phyloP scores from a whole-genome alignment of 139 green algal species.

The Astrephomene gubernaculifera region DNA sequence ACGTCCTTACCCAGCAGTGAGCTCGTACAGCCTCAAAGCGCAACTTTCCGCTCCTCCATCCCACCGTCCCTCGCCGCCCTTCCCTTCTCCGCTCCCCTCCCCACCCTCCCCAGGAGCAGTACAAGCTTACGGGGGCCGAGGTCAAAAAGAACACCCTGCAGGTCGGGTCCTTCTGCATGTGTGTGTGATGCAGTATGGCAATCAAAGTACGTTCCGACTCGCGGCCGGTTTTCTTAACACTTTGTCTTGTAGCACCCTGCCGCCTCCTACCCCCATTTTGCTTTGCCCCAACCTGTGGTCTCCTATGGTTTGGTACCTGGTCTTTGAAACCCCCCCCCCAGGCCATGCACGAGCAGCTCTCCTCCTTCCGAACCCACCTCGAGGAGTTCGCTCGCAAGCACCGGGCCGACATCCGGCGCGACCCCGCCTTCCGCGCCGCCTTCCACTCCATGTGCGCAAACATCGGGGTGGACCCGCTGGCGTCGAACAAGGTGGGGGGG shows the following conservation, averaged over 20 bases:
- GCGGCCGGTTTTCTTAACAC: no score
- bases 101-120: constrained; percentile 61
- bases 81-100: no score
- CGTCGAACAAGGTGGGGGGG: constrained; percentile 88
- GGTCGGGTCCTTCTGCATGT: no score
- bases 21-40: no score
- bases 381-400: constrained; percentile 95
- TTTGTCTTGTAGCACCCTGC: no score
- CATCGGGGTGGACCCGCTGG: constrained; percentile 95
- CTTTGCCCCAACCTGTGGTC: no score
- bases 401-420: constrained; percentile 86
- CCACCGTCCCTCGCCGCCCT: no score
- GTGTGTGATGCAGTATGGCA: no score
- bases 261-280: no score
- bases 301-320: neutral
- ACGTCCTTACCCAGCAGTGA: no score
- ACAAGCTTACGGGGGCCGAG: constrained; percentile 69
- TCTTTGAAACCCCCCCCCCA: neutral
- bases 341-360: constrained; percentile 75
- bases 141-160: constrained; percentile 62
- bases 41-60: no score
- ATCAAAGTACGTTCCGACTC: no score
- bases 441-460: constrained; percentile 98
- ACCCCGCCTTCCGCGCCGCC: constrained; percentile 91
- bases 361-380: constrained; percentile 76